Conservation (phyloP, 345 rosid species). For the Camelina sativa region DNA sequence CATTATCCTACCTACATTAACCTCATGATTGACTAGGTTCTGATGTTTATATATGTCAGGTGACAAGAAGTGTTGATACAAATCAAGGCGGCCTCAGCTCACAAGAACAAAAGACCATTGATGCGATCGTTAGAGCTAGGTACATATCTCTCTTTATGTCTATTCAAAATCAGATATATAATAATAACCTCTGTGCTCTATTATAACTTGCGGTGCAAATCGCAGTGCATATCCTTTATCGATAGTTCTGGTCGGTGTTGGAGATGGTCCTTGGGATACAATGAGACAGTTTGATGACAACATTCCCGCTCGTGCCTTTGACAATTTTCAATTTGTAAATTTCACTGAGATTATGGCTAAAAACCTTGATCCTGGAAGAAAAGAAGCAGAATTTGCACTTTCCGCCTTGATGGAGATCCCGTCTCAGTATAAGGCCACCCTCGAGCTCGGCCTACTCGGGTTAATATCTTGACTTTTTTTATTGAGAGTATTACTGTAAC, state of each 20-base stretch:
- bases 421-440: slow-evolving; percentile 75
- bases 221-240: slow-evolving; percentile 82
- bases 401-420: slow-evolving; percentile 92
- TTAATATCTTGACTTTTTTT: slow-evolving; percentile 33
- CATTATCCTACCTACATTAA: background rate
- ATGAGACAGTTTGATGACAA: slow-evolving; percentile 95
- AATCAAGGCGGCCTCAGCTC: slow-evolving; percentile 64
- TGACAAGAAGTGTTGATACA: slow-evolving; percentile 86
- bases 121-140: slow-evolving; percentile 92
- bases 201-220: background rate
- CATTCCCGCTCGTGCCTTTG: slow-evolving; percentile 85
- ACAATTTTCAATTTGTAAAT: slow-evolving; percentile 85
- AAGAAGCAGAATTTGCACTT: slow-evolving; percentile 77
- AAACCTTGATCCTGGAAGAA: slow-evolving; percentile 57
- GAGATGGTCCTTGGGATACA: slow-evolving; percentile 97
- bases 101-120: slow-evolving; percentile 76
- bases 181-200: slow-evolving; percentile 10
- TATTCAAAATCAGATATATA: background rate
- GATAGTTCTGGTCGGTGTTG: slow-evolving; percentile 88
- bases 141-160: slow-evolving; percentile 28
- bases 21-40: background rate
- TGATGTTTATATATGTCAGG: slow-evolving; percentile 45
- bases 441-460: slow-evolving; percentile 83
- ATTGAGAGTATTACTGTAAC: background rate
- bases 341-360: slow-evolving; percentile 88